Base-by-base conservation (phyloP, 2,329 filamentous ascomycete genomes). In the Truncatella angustata region DNA sequence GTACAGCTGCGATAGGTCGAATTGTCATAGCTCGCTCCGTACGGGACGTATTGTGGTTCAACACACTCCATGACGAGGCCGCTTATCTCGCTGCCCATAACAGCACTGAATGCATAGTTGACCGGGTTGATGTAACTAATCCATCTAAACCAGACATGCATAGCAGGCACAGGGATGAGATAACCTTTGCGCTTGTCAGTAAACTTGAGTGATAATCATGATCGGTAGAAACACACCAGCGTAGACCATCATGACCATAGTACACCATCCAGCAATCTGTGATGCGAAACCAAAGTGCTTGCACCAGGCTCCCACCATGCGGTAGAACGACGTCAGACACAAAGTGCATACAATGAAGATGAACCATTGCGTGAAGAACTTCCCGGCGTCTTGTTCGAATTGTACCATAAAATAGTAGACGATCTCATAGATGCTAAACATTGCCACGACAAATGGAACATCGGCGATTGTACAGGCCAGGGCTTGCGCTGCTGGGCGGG, bases 361-460 rank as follows among this genome's bases (percentile, higher is more conserved):
- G 12, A 88, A 71, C 66, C 84, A 73, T 66, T 82, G 85, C 58
- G 85, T 86, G 62, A 80, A 87, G 69, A 87, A 88, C 55, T 58
- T 58, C 2, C 60, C 65, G 0, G 58, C 60, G 30, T 64, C 59
- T 6, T 54, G 48, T 44, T 66, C 59, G 40, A 69, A 45, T 2
- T 56, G 58, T 3, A 58, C 59, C 66, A 70, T 70, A 44, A 67
- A 69, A 53, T 69, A 70, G 45, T 65, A 53, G 12, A 67, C 59
- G 3, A 69, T 32, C 3, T 74, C 74, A 60, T 87, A 88, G 56
- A 77, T 75, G 3, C 70, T 70, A 47, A 79, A 72, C 53, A 79
- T 80, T 0, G 72, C 65, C 61, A 75, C 73, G 48, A 78, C 70
- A 28, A 81, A 66, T 2, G 78, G 78, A 21, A 77, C 54, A 36